Percentiles rank a stretch among this genome's conserved stretches.
phyloP scores from a whole-genome alignment of 441 rosid species.

The Gossypium aridum region DNA sequence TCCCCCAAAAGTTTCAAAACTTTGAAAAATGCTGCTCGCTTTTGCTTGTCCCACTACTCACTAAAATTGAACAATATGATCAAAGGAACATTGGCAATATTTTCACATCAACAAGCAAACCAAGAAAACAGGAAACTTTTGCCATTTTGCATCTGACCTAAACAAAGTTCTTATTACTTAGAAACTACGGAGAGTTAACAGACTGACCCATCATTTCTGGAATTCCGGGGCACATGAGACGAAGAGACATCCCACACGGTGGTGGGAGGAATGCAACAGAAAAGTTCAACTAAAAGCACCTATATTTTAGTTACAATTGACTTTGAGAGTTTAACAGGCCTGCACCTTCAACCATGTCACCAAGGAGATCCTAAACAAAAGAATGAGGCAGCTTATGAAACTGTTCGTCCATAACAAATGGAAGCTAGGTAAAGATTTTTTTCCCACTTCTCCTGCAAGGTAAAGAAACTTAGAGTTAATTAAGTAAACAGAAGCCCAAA shows the following conservation, averaged over 20 bases:
- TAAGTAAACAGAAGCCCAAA: neutral
- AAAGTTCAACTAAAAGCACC: conserved; percentile 3
- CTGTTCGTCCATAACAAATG: conserved; percentile 55
- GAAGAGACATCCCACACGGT: neutral
- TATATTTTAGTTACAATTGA: conserved; percentile 26
- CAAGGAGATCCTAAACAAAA: neutral
- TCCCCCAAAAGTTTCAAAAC: neutral
- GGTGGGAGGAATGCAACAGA: neutral
- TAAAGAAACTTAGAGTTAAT: neutral
- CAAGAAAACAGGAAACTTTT: neutral
- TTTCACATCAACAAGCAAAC: neutral
- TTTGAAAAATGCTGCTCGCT: neutral
- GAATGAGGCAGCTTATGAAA: conserved; percentile 29
- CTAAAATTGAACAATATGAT: neutral
- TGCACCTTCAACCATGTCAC: neutral
- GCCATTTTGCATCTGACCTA: neutral
- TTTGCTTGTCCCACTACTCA: neutral
- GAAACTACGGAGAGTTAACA: conserved; percentile 21
- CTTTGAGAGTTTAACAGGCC: conserved; percentile 4
- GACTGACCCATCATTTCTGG: conserved; percentile 12
- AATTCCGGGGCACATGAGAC: neutral
- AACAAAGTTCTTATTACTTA: neutral
- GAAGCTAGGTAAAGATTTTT: conserved; percentile 65
- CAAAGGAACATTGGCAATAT: neutral
- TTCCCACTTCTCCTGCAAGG: conserved; percentile 64